Evolutionary conservation across 176 grass and related monocot species (phyloP).

Genomic region (Microstegium vimineum): DNA sequence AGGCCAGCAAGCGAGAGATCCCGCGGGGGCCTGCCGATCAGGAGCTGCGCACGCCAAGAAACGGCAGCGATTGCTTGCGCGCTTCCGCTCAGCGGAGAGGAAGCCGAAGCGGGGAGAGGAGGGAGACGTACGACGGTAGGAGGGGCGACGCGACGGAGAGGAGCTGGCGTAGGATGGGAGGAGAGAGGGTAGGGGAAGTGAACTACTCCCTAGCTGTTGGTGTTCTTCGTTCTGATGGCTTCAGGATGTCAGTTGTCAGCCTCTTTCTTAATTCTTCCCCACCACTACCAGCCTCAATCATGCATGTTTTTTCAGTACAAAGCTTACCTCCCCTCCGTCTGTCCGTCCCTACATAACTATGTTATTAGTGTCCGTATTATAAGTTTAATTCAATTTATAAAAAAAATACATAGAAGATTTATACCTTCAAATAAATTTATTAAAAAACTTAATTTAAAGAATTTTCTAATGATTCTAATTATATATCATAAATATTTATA

Average conservation of each 20-base stretch:
- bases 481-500: no score
- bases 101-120: slow-evolving; percentile 4
- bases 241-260: neutral
- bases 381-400: no score
- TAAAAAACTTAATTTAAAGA: no score
- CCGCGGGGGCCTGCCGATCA: neutral
- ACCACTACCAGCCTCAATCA: neutral
- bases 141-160: neutral
- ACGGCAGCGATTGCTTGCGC: slow-evolving; percentile 23
- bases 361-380: no score
- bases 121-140: slow-evolving; percentile 15
- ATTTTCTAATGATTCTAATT: no score
- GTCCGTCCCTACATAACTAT: no score
- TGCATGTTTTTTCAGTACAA: neutral
- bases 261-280: neutral
- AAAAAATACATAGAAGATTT: no score
- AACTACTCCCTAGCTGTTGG: slow-evolving; percentile 26
- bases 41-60: slow-evolving; percentile 26
- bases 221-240: slow-evolving; percentile 9
- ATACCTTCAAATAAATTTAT: no score
- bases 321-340: no score
- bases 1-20: slow-evolving; percentile 17
- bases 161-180: neutral
- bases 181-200: neutral
- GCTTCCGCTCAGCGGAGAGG: slow-evolving; percentile 8